Base-by-base conservation (phyloP, 2,329 filamentous ascomycete species). In the Tolypocladium amazonense region DNA sequence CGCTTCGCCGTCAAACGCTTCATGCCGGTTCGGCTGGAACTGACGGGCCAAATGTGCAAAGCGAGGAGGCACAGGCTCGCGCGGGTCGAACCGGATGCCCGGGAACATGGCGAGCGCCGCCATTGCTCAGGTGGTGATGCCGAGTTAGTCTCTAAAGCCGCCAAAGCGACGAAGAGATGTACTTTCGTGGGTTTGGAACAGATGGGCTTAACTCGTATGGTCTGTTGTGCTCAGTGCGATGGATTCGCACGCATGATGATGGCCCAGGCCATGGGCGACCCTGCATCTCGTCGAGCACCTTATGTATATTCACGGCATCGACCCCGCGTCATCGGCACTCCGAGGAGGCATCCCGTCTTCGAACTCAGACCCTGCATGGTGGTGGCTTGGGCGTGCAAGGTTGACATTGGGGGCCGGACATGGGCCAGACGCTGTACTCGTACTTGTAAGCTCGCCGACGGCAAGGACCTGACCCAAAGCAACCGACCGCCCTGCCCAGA, bases 31-130 rank as follows among this genome's bases (percentile, higher is more conserved):
- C 15, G 35, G 43, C 41, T 45, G 41, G 33, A 52, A 18, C 14
- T 43, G 23, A 9, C 18, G 35, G 3, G 27, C 35, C 4, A 45
- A 52, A 25, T 55, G 58, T 12, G 50, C 39, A 27, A 59, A 56
- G 38, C 55, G 53, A 23, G 58, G 58, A 30, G 60, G 60, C 33
- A 61, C 5, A 25, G 60, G 60, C 15, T 61, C 60, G 33, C 58
- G 58, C 37, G 58, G 60, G 50, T 61, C 60, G 54, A 56, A 61
- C 27, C 20, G 33, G 37, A 61, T 61, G 25, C 58, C 58, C 6
- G 54, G 58, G 7, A 39, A 35, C 35, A 57, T 52, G 45, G 43
- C 43, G 9, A 47, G 27, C 2, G 39, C 56, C 20, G 30, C 50
- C 50, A 53, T 53, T 5, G 56, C 20, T 47, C 12, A 23, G 39